Evolutionary conservation across 805 yeast species (phyloP), one percentile per base, ranked within the genome.

Genomic region (Torulaspora delbrueckii): DNA sequence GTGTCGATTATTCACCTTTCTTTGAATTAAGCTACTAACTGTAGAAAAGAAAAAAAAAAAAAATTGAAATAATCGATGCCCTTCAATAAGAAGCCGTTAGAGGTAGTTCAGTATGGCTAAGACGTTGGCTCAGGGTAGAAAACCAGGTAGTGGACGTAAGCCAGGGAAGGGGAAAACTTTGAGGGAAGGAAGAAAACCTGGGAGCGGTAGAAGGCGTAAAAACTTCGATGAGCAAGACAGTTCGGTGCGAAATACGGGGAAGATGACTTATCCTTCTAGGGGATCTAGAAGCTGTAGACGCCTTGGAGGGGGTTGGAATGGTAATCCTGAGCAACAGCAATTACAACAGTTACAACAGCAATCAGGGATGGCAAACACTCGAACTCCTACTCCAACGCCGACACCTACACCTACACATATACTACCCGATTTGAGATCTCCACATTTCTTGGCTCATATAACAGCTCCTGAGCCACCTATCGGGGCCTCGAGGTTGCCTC

Each of bases 131-230:
- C 63, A 62, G 46, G 68, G 68, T 8, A 56, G 68, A 39, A 63
- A 62, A 37, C 67, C 67, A 5, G 68, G 68, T 1, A 59, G 65
- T 46, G 68, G 68, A 5, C 56, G 68, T 42, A 63, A 61, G 39
- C 67, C 68, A 1, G 68, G 68, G 14, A 62, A 60, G 37, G 66
- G 60, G 9, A 63, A 63, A 51, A 63, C 67, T 13, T 40, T 63
- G 31, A 54, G 57, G 36, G 61, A 63, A 44, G 68, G 68, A 13
- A 56, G 67, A 38, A 62, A 63, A 43, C 65, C 66, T 6, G 68
- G 68, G 8, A 59, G 65, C 44, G 67, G 68, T 12, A 50, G 67
- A 38, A 60, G 55, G 54, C 53, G 58, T 36, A 53, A 58, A 33
- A 44, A 39, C 22, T 46, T 26, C 6, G 43, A 42, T 19, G 45